Evolutionary conservation across 306 rosid species (phyloP), one percentile per base, ranked within the genome.

Genomic region (Inga laurina): DNA sequence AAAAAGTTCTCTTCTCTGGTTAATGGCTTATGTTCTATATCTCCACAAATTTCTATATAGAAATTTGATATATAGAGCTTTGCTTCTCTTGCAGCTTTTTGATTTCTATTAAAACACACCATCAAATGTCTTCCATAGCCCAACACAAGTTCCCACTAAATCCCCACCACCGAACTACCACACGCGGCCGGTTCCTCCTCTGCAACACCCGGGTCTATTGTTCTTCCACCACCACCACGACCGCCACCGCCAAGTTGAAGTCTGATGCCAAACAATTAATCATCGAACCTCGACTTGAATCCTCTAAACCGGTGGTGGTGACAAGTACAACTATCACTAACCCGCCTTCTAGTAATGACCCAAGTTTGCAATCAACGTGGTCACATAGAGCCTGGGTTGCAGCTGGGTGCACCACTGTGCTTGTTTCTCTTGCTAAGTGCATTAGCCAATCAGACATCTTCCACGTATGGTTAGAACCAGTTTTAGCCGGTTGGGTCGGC

Each of bases 331-430:
- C 32, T 14, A 34, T 44, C 13, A 7, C 43, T 34, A 34, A 64
- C 51, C 87, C 81, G 14, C 89, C 93, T 5, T 19, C 39, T 45
- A 81, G 64, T 16, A 78, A 88, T 65, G 98, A 91, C 79, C 87
- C 87, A 1, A 78, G 88, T 83, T 85, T 92, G 77, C 77, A n/a
- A 75, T 96, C 98, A 51, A 92, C 94, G 5, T 91, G 97, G 98
- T 72, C 88, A 49, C 97, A 96, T 51, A 90, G 97, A 21, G 92
- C 93, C n/a, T 96, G 99, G 98, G 91, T 96, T 18, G 90, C 84
- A 4, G 65, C 76, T 18, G 76, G 76, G 6, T 72, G 76, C 59
- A 45, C 76, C 3, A 72, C 76, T 12, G 76, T 72, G n/a, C 35
- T 45, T 24, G 57, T 45, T 72, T 44, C 57, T 4, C 10, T 91